A percentile compares a stretch with the other conserved stretches of the same genome.
Conservation (phyloP, 1,284 basidiomycete species). For the Tremellales sp. region DNA sequence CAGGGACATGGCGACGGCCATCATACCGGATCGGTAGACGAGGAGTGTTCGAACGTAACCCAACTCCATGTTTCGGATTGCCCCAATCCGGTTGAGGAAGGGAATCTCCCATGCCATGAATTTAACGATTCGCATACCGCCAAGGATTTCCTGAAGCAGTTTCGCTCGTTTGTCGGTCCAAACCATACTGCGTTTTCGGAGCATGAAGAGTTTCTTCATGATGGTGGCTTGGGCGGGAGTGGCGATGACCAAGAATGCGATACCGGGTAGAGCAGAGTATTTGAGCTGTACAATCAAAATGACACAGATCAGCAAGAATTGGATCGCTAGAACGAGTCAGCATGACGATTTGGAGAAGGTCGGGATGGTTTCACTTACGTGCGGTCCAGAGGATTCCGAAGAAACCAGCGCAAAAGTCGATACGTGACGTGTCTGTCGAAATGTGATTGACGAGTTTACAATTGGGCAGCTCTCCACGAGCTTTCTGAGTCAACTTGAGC, state of each 20-base stretch:
- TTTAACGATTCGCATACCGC: conserved; percentile 85
- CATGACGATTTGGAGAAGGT: conserved; percentile 8
- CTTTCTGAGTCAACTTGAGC: conserved; percentile 70
- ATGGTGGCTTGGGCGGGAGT: conserved; percentile 63
- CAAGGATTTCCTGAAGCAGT: conserved; percentile 58
- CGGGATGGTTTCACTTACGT: conserved; percentile 48
- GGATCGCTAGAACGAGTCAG: conserved; percentile 18
- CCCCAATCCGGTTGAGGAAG: conserved; percentile 63
- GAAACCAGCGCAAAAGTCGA: conserved; percentile 84
- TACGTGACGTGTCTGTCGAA: conserved; percentile 72
- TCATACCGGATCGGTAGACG: conserved; percentile 50
- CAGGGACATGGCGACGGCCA: conserved; percentile 54
- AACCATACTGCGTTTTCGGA: conserved; percentile 72
- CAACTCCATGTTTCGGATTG: conserved; percentile 70
- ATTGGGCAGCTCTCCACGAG: conserved; percentile 76
- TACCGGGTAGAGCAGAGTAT: conserved; percentile 52
- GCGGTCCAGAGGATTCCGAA: conserved; percentile 66
- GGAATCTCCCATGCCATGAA: conserved; percentile 59
- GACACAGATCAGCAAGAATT: conserved; percentile 48
- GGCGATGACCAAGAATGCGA: conserved; percentile 65
- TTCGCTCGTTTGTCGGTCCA: conserved; percentile 69
- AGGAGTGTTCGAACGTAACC: conserved; percentile 71
- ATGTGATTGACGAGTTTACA: conserved; percentile 79
- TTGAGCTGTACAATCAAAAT: conserved; percentile 52
- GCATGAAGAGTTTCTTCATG: conserved; percentile 69